Percentiles rank a stretch among this genome's conserved stretches.
Conservation (phyloP, 2,329 filamentous ascomycete genomes). For the Cladosporium halotolerans region DNA sequence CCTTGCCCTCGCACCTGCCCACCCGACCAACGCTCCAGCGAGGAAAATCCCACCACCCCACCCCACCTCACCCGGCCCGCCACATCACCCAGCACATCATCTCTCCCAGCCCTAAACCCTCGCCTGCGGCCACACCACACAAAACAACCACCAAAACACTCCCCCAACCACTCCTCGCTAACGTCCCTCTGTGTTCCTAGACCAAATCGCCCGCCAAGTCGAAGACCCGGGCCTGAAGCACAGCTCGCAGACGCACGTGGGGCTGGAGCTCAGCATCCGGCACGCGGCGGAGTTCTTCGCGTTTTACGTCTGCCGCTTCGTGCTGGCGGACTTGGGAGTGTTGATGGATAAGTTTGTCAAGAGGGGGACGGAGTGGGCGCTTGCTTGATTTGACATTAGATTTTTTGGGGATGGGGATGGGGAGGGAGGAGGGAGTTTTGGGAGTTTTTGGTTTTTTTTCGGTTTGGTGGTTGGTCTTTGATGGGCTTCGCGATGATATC, state of each 20-base stretch:
- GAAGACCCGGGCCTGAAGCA: conserved; percentile 90
- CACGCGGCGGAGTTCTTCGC: conserved; percentile 97
- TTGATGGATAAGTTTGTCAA: conserved; percentile 97
- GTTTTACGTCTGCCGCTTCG: conserved; percentile 93
- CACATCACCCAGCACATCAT: no score
- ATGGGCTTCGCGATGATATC: neutral
- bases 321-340: conserved; percentile 74
- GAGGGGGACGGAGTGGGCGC: conserved; percentile 90
- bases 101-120: neutral
- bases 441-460: neutral
- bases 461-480: neutral
- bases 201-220: conserved; percentile 92
- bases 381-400: conserved; percentile 38
- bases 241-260: conserved; percentile 89
- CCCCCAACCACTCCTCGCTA: neutral
- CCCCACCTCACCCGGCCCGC: no score
- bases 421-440: no score
- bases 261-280: conserved; percentile 83
- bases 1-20: no score
- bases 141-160: neutral
- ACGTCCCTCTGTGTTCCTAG: conserved; percentile 40
- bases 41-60: no score
- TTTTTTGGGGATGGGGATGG: neutral
- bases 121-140: no score
- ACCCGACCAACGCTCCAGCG: no score